Percentiles rank a stretch among this genome's conserved stretches.
phyloP scores from a whole-genome alignment of 257 asterid genomes.

The Plantago elongata region DNA sequence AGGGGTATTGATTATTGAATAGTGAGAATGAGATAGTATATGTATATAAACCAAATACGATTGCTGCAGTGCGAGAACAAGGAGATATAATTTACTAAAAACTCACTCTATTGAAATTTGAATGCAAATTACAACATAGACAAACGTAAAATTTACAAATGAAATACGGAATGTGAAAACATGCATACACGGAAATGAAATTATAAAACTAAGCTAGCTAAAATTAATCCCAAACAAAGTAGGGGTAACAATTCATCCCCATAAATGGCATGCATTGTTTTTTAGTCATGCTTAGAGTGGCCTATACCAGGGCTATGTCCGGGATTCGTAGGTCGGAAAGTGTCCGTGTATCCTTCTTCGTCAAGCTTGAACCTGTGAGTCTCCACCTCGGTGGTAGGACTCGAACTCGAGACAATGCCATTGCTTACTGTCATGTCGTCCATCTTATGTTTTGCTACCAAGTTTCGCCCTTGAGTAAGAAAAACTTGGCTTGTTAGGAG shows the following conservation, averaged over 20 bases:
- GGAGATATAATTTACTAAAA: too few relatives aligned
- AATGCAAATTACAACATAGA: background rate
- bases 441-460: slow-evolving; percentile 2
- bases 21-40: too few relatives aligned
- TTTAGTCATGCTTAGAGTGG: slow-evolving; percentile 53
- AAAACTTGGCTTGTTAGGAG: slow-evolving; percentile 28
- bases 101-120: background rate
- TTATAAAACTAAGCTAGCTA: background rate
- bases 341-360: slow-evolving; percentile 40
- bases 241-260: background rate
- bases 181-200: background rate
- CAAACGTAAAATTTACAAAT: slow-evolving; percentile 12
- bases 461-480: slow-evolving; percentile 33
- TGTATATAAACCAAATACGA: too few relatives aligned
- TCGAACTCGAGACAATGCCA: background rate
- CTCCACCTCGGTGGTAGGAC: slow-evolving; percentile 3
- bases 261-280: background rate
- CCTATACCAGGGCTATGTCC: slow-evolving; percentile 86
- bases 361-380: slow-evolving; percentile 15
- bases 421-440: background rate
- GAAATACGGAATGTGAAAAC: background rate
- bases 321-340: slow-evolving; percentile 54
- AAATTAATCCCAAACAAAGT: background rate
- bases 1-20: too few relatives aligned
- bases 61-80: too few relatives aligned